These are phyloP conservation scores for Ramularia endophylla DNA, from an alignment of 2,329 filamentous ascomycete species.

Conservation along the genomic window DNA sequence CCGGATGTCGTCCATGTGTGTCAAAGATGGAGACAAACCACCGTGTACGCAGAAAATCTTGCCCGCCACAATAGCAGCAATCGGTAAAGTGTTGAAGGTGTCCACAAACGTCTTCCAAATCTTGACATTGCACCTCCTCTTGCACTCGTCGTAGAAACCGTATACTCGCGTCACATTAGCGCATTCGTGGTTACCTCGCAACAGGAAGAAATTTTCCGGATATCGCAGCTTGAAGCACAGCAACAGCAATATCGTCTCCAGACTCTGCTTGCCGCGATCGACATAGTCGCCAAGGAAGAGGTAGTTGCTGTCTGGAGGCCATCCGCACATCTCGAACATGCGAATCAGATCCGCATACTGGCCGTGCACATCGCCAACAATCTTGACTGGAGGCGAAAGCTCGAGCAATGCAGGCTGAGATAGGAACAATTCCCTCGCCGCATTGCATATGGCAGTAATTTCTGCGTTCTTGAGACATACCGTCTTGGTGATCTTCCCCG, in stretches of 20 bases:
- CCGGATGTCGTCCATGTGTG: slow-evolving; percentile 97
- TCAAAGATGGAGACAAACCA: slow-evolving; percentile 82
- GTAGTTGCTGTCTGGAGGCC: slow-evolving; percentile 86
- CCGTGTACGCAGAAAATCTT: slow-evolving; percentile 99
- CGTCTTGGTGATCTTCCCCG: slow-evolving; percentile 94
- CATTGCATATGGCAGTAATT: slow-evolving; percentile 87
- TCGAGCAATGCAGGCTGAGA: slow-evolving; percentile 90
- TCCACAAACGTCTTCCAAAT: slow-evolving; percentile 98
- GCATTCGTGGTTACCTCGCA: slow-evolving; percentile 94
- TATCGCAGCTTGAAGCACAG: slow-evolving; percentile 97
- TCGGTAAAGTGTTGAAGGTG: slow-evolving; percentile 91
- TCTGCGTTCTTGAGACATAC: slow-evolving; percentile 97
- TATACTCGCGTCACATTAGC: slow-evolving; percentile 94
- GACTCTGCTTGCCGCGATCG: slow-evolving; percentile 88
- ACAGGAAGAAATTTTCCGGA: slow-evolving; percentile 93
- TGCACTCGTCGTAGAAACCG: slow-evolving; percentile 98
- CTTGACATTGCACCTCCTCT: slow-evolving; percentile 91
- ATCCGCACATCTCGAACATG: slow-evolving; percentile 98
- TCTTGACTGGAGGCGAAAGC: slow-evolving; percentile 91
- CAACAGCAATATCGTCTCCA: slow-evolving; percentile 88
- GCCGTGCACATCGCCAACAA: slow-evolving; percentile 93
- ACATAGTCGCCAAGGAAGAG: slow-evolving; percentile 95
- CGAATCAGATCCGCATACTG: slow-evolving; percentile 95
- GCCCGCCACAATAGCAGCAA: slow-evolving; percentile 91
- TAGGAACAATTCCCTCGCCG: slow-evolving; percentile 81